Percentiles rank a stretch among this genome's conserved stretches.
These are phyloP conservation scores for Aegilops bicornis DNA, from an alignment of 176 grass and related monocot species.

Conservation along the genomic window DNA sequence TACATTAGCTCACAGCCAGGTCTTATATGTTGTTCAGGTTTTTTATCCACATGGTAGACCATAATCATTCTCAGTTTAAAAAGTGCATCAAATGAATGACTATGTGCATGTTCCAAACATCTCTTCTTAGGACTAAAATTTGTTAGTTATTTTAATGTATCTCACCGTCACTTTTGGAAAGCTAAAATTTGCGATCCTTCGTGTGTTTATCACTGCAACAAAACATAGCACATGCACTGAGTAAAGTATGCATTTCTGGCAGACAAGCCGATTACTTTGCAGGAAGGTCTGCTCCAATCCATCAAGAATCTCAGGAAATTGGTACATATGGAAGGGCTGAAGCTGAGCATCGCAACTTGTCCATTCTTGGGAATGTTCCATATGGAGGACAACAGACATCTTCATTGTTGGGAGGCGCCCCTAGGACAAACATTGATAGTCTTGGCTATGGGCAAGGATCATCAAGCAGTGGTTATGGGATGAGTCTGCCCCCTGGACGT, in stretches of 20 bases:
- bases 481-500: slow-evolving; percentile 68
- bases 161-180: slow-evolving; percentile 23
- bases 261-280: slow-evolving; percentile 98
- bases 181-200: slow-evolving; percentile 32
- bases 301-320: slow-evolving; percentile 72
- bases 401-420: slow-evolving; percentile 76
- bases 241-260: slow-evolving; percentile 95
- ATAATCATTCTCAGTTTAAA: slow-evolving; percentile 1
- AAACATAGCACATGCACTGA: slow-evolving; percentile 60
- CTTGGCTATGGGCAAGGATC: slow-evolving; percentile 64
- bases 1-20: slow-evolving; percentile 35
- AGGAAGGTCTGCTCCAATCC: slow-evolving; percentile 65
- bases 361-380: slow-evolving; percentile 69
- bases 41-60: slow-evolving; percentile 7
- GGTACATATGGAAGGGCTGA: slow-evolving; percentile 71
- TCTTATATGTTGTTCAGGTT: not conserved
- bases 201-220: slow-evolving; percentile 44
- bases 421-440: slow-evolving; percentile 79
- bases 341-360: slow-evolving; percentile 63
- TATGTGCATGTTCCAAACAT: slow-evolving; percentile 28
- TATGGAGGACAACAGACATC: slow-evolving; percentile 72
- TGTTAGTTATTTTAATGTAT: slow-evolving; percentile 19
- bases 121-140: slow-evolving; percentile 5
- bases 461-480: slow-evolving; percentile 56
- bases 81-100: slow-evolving; percentile 14